Percentiles rank a stretch among this genome's conserved stretches.
These are phyloP conservation scores for Fraxinus nigra DNA, from an alignment of 305 asterid species.

Conservation along the genomic window DNA sequence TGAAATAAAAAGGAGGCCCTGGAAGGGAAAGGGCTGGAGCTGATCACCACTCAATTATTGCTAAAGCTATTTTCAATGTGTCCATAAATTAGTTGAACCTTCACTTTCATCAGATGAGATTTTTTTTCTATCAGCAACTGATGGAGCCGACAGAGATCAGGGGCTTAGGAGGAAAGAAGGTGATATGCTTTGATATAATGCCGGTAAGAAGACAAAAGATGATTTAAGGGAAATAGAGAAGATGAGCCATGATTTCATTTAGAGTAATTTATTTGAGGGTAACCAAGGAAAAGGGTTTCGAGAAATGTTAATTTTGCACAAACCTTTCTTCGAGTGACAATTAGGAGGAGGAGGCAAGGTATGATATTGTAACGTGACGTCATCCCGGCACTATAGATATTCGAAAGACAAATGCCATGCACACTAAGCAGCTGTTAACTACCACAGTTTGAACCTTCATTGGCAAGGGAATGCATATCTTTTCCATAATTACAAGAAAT, in stretches of 20 bases:
- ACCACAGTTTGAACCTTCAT: background rate
- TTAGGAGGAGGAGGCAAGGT: background rate
- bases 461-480: background rate
- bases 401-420: background rate
- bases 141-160: background rate
- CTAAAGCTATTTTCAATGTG: background rate
- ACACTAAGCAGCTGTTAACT: background rate
- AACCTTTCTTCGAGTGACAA: background rate
- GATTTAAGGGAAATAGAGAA: background rate
- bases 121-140: background rate
- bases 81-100: background rate
- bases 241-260: background rate
- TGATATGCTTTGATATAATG: background rate
- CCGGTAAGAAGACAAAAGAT: background rate
- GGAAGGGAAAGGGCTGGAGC: background rate
- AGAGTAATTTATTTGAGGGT: background rate
- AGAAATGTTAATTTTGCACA: background rate
- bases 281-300: background rate
- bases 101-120: background rate
- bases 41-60: background rate
- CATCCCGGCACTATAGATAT: background rate
- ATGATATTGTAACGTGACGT: background rate
- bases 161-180: background rate
- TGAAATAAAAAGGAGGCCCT: background rate
- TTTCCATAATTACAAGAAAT: background rate